A percentile compares a stretch with the other conserved stretches of the same genome.
Evolutionary conservation across 352 stramenopile genomes (phyloP).

Genomic region (Phytophthora aleatoria): DNA sequence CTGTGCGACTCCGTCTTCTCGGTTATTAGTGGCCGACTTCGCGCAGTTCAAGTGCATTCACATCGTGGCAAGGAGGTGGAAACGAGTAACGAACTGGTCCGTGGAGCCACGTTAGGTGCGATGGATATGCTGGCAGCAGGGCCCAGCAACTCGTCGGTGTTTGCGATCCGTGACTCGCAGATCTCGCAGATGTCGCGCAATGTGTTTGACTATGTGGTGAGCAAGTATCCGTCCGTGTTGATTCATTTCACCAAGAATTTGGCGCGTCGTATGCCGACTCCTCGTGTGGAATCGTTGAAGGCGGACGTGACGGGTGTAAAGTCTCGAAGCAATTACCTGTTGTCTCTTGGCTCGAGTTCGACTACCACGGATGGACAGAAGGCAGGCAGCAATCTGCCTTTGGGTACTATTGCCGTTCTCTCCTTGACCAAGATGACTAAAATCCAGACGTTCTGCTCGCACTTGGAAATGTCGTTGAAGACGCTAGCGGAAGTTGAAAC

Average conservation of each 20-base stretch:
- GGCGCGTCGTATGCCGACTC: constrained; percentile 61
- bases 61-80: constrained; percentile 70
- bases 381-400: constrained; percentile 38
- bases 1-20: constrained; percentile 83
- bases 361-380: constrained; percentile 28
- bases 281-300: constrained; percentile 37
- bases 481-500: constrained; percentile 69
- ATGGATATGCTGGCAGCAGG: constrained; percentile 84
- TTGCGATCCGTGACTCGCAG: constrained; percentile 85
- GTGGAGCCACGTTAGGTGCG: constrained; percentile 75
- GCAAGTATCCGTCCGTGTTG: constrained; percentile 62
- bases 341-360: constrained; percentile 56
- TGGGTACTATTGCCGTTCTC: constrained; percentile 80
- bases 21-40: constrained; percentile 77
- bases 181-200: constrained; percentile 88
- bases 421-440: constrained; percentile 77
- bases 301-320: constrained; percentile 44
- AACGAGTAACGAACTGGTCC: constrained; percentile 81
- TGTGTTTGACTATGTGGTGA: constrained; percentile 88
- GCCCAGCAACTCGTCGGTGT: constrained; percentile 80
- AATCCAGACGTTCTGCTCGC: constrained; percentile 75
- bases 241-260: constrained; percentile 85
- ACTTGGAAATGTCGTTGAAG: constrained; percentile 65
- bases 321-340: constrained; percentile 48
- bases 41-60: constrained; percentile 69